Base-by-base conservation (phyloP, 1,284 basidiomycete species). In the Anthracocystis panici-leucophaei region DNA sequence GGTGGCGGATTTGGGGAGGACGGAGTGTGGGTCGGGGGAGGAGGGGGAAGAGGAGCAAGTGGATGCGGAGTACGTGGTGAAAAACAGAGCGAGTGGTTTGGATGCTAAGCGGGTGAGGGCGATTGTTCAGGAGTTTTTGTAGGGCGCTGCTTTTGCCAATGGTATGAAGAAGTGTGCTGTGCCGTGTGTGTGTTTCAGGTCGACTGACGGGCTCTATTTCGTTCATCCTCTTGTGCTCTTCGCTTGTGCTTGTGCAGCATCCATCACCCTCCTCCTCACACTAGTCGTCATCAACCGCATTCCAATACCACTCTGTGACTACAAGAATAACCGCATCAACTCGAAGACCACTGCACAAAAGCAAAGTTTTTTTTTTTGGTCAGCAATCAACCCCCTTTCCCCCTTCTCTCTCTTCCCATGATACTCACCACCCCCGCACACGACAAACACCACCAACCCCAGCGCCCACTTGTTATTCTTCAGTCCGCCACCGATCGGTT, bases 291-390 rank as follows among this genome's bases (percentile, higher is more conserved):
- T n/a, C n/a, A n/a, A n/a, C n/a, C n/a, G n/a, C n/a, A n/a, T n/a
- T n/a, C n/a, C n/a, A n/a, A n/a, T n/a, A n/a, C n/a, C n/a, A n/a
- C n/a, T n/a, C n/a, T n/a, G n/a, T 31, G 20, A 14, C 50, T 57
- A 78, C 42, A 78, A 54, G 57, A 78, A 76, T 23, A 76, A 38
- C 11, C 76, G 29, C 31, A 75, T 61, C 9, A 76, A 42, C 25
- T 78, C 76, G 41, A 78, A 78, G 59, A 78, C 67, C 11, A 78
- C 76, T 78, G 59, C 33, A 21, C 46, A n/a, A 41, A n/a, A 35
- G 20, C 18, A 52, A 18, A 42, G 35, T 18, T n/a, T 1, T 11
- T n/a, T n/a, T n/a, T n/a, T n/a, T n/a, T n/a, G n/a, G 25, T 50
- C 50, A 48, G 33, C 18, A 29, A 7, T 12, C 16, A 27, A n/a